Conservation (phyloP, 148 eudicot genomes). For the Persicaria tinctoria region DNA sequence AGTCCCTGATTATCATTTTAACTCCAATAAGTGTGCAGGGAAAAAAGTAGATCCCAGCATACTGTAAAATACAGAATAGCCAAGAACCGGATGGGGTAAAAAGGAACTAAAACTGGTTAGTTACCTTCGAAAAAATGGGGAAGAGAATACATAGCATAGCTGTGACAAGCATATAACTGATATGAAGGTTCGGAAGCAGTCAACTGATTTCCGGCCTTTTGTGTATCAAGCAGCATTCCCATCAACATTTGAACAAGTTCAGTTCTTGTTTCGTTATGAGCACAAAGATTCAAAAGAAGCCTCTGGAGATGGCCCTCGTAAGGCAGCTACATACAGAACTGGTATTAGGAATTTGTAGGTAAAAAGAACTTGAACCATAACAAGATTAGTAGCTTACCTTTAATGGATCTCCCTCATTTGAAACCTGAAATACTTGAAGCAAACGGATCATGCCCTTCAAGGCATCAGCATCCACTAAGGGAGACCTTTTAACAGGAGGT, state of each 20-base stretch:
- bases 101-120: not conserved
- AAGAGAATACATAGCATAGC: conserved; percentile 90
- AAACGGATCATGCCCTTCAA: conserved; percentile 80
- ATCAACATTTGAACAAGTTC: conserved; percentile 69
- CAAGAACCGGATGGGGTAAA: not conserved
- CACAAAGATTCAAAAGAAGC: conserved; percentile 85
- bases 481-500: conserved; percentile 85
- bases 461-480: conserved; percentile 79
- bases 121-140: conserved; percentile 85
- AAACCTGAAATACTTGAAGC: conserved; percentile 92
- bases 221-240: conserved; percentile 75
- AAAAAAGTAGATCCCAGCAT: not conserved
- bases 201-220: conserved; percentile 37
- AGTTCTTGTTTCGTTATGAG: conserved; percentile 74
- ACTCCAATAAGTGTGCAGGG: not conserved
- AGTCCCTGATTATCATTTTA: too few species aligned
- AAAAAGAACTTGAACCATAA: not conserved
- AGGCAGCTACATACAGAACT: conserved; percentile 58
- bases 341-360: not conserved
- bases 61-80: not conserved
- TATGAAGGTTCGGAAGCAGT: conserved; percentile 63
- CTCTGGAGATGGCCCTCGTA: conserved; percentile 86
- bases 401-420: not conserved
- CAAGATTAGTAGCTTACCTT: too few species aligned
- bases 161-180: conserved; percentile 88